A percentile compares a stretch with the other conserved stretches of the same genome.
These are phyloP conservation scores for Abelmoschus esculentus DNA, from an alignment of 345 rosid genomes.

Conservation along the genomic window DNA sequence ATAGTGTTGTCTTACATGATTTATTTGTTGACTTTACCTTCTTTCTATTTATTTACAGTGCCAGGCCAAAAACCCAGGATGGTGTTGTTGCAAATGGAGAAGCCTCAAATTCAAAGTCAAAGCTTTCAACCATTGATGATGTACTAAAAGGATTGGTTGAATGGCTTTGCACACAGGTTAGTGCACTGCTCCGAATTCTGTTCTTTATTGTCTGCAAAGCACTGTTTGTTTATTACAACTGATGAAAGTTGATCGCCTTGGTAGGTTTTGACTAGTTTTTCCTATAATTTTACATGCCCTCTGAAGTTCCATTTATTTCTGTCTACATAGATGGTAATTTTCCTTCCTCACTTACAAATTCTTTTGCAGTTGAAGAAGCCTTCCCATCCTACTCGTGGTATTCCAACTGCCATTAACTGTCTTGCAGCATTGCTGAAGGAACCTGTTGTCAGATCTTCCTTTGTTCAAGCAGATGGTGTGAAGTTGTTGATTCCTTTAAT, in stretches of 20 bases:
- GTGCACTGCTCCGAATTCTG: background rate
- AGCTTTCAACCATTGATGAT: constrained; percentile 57
- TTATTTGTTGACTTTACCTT: background rate
- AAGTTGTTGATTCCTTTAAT: constrained; percentile 79
- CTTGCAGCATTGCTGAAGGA: constrained; percentile 74
- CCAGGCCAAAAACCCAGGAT: constrained; percentile 57
- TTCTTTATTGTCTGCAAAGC: background rate
- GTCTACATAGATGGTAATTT: background rate
- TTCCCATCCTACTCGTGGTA: constrained; percentile 74
- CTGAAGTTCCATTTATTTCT: constrained; percentile 4
- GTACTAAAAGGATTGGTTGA: constrained; percentile 95
- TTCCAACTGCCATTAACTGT: constrained; percentile 70
- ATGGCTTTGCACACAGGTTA: constrained; percentile 95
- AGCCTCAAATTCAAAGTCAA: constrained; percentile 64
- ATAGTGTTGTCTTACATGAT: background rate
- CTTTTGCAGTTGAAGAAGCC: constrained; percentile 72
- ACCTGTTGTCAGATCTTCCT: constrained; percentile 81
- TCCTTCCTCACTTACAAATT: background rate
- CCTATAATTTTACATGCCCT: background rate
- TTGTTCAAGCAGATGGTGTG: constrained; percentile 87
- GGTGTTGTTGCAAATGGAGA: constrained; percentile 45
- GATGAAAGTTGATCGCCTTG: background rate
- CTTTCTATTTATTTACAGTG: constrained; percentile 32
- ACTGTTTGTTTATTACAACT: background rate
- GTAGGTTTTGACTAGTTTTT: background rate